These are phyloP conservation scores for Helichrysum umbraculigerum DNA, from an alignment of 129 eudicot genomes.

Conservation along the genomic window DNA sequence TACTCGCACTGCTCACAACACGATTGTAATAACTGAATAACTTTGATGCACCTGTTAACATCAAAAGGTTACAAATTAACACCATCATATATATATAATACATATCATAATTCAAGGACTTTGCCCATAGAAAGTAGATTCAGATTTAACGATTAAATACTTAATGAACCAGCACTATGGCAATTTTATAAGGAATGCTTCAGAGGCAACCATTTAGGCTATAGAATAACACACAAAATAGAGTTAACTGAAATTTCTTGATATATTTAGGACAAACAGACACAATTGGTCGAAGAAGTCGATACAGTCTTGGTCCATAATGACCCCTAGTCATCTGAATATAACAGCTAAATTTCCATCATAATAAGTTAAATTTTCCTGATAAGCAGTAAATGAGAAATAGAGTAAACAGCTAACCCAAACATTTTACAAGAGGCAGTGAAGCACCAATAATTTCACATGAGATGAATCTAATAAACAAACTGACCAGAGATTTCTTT, in stretches of 20 bases:
- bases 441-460: too few relatives aligned
- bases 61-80: not conserved
- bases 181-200: not conserved
- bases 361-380: too few relatives aligned
- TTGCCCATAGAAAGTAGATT: not conserved
- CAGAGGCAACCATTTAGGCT: not conserved
- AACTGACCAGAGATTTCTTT: too few relatives aligned
- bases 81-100: not conserved
- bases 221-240: too few relatives aligned
- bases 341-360: too few relatives aligned
- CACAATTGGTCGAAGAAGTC: too few relatives aligned
- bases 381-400: too few relatives aligned
- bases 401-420: too few relatives aligned
- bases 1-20: constrained; percentile 84
- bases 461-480: too few relatives aligned
- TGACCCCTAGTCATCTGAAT: not conserved
- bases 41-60: constrained; percentile 65
- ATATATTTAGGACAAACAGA: too few relatives aligned
- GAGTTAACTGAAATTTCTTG: too few relatives aligned
- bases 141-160: not conserved
- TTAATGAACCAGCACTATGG: not conserved
- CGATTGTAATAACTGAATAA: constrained; percentile 62
- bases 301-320: not conserved
- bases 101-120: not conserved
- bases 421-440: too few relatives aligned